Base-by-base conservation (phyloP, 495 filamentous ascomycete species). In the Hamigera avellanea region DNA sequence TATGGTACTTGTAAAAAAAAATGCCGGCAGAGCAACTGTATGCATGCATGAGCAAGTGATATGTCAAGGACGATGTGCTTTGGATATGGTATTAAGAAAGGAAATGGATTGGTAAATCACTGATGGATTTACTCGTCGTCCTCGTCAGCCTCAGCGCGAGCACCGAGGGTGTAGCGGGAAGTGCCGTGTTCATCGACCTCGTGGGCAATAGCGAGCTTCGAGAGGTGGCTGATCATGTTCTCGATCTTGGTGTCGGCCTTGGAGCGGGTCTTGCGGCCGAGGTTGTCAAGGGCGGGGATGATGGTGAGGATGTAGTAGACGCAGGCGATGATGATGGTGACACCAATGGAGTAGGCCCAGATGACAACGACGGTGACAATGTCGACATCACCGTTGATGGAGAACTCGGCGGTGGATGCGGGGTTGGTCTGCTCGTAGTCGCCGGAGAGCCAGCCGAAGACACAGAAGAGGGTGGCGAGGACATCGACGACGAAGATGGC, bases 301-400 rank as follows among this genome's bases (percentile, higher is more conserved):
- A 69, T 61, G 63, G 78, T 80, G 54, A 87, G 70, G 49, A 80
- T 51, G 64, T 74, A 81, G 68, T 87, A 86, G 50, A 81, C 71
- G 45, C 85, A 80, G 40, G 81, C 81, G 51, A 83, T 77, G 63
- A 85, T 72, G 55, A 86, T 72, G 36, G 76, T 83, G 42, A 83
- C 78, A 64, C 73, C 80, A 44, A 85, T 81, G 26, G 78, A 81
- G 72, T 80, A 85, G 25, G 59, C 68, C 82, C 82, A 88, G 53
- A 88, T 67, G 43, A 84, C 70, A 45, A 85, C 78, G 27, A 81
- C 78, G 40, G 82, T 88, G 52, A 86, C 80, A 55, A 88, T 73
- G 55, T 76, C 74, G 39, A 74, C 76, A 56, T 75, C 66, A 39
- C 76, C 73, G 57, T 83, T 72, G 33, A 36, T 8, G 42, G 72